A percentile compares a stretch with the other conserved stretches of the same genome.
Evolutionary conservation across 495 filamentous ascomycete genomes (phyloP).

Genomic region (Penicillium dipodomyicola): DNA sequence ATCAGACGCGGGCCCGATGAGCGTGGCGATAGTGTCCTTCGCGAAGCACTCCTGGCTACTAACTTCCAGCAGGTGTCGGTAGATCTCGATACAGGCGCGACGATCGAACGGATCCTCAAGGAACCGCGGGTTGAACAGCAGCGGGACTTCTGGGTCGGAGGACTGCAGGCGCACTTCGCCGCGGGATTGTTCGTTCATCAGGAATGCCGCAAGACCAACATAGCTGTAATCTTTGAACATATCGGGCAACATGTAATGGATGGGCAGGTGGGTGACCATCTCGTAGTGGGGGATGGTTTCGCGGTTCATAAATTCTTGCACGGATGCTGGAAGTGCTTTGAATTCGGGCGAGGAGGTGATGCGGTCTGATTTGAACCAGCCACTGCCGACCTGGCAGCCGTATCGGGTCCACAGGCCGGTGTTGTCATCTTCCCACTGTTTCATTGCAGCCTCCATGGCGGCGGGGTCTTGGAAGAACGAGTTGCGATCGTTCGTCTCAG

Average conservation of each 20-base stretch:
- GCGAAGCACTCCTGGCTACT: slow-evolving; percentile 43
- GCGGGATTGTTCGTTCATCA: slow-evolving; percentile 40
- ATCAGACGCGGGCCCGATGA: slow-evolving; percentile 46
- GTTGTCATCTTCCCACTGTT: slow-evolving; percentile 47
- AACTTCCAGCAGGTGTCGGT: slow-evolving; percentile 47
- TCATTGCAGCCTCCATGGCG: slow-evolving; percentile 41
- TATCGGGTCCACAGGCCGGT: slow-evolving; percentile 45
- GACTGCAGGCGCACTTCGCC: slow-evolving; percentile 57
- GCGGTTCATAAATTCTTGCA: slow-evolving; percentile 38
- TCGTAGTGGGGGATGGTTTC: slow-evolving; percentile 51
- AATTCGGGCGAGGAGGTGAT: slow-evolving; percentile 42
- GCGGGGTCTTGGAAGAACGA: slow-evolving; percentile 31
- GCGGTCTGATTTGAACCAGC: slow-evolving; percentile 53
- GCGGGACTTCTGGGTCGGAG: slow-evolving; percentile 51
- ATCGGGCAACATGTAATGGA: slow-evolving; percentile 29
- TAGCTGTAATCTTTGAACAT: slow-evolving; percentile 35
- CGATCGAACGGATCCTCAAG: slow-evolving; percentile 57
- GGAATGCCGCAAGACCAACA: slow-evolving; percentile 25
- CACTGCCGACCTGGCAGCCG: slow-evolving; percentile 43
- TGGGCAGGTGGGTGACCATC: slow-evolving; percentile 35
- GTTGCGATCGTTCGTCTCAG: slow-evolving; percentile 33
- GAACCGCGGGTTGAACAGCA: slow-evolving; percentile 57
- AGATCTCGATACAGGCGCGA: slow-evolving; percentile 51
- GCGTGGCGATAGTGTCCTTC: slow-evolving; percentile 41
- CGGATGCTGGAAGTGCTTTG: slow-evolving; percentile 37